phyloP scores from a whole-genome alignment of 192 early-diverging fungal species.

The Thoreauomyces humboldtii region DNA sequence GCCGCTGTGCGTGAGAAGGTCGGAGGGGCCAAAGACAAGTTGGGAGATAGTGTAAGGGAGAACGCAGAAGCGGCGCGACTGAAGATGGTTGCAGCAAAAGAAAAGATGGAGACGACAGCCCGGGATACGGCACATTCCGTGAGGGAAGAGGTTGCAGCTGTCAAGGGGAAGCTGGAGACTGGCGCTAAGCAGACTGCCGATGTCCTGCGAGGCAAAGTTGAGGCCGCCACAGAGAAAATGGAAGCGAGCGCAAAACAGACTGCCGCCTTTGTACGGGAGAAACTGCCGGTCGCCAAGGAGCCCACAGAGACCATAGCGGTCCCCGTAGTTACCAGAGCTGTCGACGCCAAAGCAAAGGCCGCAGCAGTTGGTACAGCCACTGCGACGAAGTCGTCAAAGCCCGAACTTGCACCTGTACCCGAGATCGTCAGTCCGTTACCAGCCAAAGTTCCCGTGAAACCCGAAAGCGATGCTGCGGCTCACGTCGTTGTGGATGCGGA shows the following conservation, averaged over 20 bases:
- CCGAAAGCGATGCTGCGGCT: not conserved
- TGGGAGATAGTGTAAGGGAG: too few relatives aligned
- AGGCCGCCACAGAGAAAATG: not conserved
- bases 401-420: too few relatives aligned
- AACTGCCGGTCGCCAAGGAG: slow-evolving; percentile 13
- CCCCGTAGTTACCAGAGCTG: slow-evolving; percentile 3
- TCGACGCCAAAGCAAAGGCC: not conserved
- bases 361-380: not conserved
- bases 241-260: too few relatives aligned
- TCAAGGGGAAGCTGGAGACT: too few relatives aligned
- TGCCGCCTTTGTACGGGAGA: too few relatives aligned
- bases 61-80: not conserved
- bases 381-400: not conserved
- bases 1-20: too few relatives aligned
- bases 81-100: not conserved
- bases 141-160: not conserved
- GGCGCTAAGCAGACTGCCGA: too few relatives aligned
- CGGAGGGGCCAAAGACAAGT: too few relatives aligned
- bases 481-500: slow-evolving; percentile 8
- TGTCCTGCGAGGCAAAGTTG: too few relatives aligned
- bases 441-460: not conserved
- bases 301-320: slow-evolving; percentile 8
- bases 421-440: too few relatives aligned
- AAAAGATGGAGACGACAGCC: not conserved
- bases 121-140: not conserved